Evolutionary conservation across 129 eudicot genomes (phyloP), one percentile per base, ranked within the genome.

Genomic region (Chrysanthemum seticuspe): DNA sequence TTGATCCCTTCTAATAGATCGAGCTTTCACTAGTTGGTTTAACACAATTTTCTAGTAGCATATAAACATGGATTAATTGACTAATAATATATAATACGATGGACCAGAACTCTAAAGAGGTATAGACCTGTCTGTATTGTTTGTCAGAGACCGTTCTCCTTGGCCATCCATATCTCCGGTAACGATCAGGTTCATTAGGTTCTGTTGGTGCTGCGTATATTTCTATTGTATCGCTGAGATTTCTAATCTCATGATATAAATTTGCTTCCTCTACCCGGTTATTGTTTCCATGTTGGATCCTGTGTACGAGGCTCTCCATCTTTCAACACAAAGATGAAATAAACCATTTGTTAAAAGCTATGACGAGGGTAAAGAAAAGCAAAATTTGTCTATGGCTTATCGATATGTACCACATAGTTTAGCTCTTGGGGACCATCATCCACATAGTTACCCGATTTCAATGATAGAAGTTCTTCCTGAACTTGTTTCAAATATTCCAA

Each of bases 371-470:
- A 54, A 14, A 1, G 10, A 1, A 58, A 16, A 58, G 56, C 19
- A 23, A 23, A 49, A 11, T 19, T 23, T 49, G n/a, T 50, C 7
- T 65, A 1, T 1, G 21, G 1, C 10, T 3, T 19, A 58, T 58
- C 64, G 16, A 63, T 34, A 16, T 16, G 3, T 55, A 70, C 74
- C 65, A 70, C 18, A 70, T 54, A n/a, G 52, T 70, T 70, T n/a
- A 55, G 65, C 74, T 70, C 64, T 55, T 70, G 74, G 5, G 34
- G 31, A n/a, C 74, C 64, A 70, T 40, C 27, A 6, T 54, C n/a
- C 4, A 18, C 21, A 40, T 40, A 40, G 45, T 40, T 40, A 25
- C 0, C 47, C 1, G 59, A 13, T 68, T 50, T 68, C 47, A 49
- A 6, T 40, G 45, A 40, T 40, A 40, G 9, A 40, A n/a, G 74